Conservation (phyloP, 345 rosid species). For the Eucalyptus victrix region DNA sequence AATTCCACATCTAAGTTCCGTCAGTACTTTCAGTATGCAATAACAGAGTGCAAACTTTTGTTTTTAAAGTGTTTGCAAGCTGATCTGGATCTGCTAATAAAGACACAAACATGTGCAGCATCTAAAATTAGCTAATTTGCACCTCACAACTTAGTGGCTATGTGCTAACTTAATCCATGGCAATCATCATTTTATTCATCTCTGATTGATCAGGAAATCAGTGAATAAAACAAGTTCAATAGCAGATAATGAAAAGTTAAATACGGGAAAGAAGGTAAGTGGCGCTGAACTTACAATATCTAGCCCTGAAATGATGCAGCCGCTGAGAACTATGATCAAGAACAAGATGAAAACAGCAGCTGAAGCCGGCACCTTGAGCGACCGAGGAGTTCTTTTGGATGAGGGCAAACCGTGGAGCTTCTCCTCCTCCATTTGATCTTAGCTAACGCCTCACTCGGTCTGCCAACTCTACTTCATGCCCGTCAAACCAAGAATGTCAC, state of each 20-base stretch:
- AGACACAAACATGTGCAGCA: neutral
- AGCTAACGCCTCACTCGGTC: neutral
- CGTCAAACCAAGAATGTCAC: neutral
- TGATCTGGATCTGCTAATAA: neutral
- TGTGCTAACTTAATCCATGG: neutral
- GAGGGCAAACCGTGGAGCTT: neutral
- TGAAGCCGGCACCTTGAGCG: neutral
- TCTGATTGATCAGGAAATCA: neutral
- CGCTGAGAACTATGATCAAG: neutral
- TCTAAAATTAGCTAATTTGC: neutral
- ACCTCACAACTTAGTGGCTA: neutral
- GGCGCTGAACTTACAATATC: neutral
- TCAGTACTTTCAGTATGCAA: neutral
- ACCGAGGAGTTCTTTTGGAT: neutral
- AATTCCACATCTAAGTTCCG: neutral
- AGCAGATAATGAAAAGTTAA: neutral
- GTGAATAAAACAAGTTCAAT: neutral
- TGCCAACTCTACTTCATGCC: neutral
- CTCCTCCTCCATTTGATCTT: neutral
- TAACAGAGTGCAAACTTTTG: neutral
- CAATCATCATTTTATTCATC: neutral
- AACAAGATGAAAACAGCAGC: neutral
- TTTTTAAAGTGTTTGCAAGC: neutral
- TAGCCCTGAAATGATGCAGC: neutral
- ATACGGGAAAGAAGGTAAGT: neutral